Evolutionary conservation across 2,329 filamentous ascomycete genomes (phyloP).

Genomic region (Bipolaris oryzae): DNA sequence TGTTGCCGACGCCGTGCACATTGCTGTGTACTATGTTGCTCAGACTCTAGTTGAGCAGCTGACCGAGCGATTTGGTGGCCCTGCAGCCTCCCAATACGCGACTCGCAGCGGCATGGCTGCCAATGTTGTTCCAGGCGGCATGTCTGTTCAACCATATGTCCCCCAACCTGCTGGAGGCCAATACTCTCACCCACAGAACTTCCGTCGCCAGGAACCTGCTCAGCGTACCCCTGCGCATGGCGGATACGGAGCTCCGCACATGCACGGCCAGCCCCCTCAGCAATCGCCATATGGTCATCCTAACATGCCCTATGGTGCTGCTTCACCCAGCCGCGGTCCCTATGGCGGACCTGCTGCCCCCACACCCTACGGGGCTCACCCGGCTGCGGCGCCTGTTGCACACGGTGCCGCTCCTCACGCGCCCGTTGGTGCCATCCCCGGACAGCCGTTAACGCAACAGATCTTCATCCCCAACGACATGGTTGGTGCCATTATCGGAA

Average conservation of each 20-base stretch:
- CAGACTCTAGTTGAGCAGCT: constrained; percentile 98
- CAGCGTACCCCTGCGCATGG: constrained; percentile 77
- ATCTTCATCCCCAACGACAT: constrained; percentile 99
- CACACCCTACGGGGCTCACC: constrained; percentile 68
- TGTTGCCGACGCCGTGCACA: constrained; percentile 97
- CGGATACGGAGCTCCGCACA: constrained; percentile 69
- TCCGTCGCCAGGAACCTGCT: constrained; percentile 66
- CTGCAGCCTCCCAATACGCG: constrained; percentile 95
- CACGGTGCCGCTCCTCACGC: constrained; percentile 76
- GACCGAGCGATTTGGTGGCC: constrained; percentile 93
- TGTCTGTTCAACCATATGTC: constrained; percentile 98
- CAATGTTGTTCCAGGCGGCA: constrained; percentile 91
- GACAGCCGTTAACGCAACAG: constrained; percentile 88
- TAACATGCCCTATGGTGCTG: constrained; percentile 78
- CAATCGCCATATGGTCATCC: constrained; percentile 57
- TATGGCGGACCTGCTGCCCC: constrained; percentile 82
- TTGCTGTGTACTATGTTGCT: constrained; percentile 97
- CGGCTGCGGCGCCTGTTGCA: constrained; percentile 55
- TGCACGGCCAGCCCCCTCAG: constrained; percentile 67
- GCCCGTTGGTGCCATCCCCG: constrained; percentile 63
- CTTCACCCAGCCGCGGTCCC: constrained; percentile 70
- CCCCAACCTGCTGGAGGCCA: constrained; percentile 92
- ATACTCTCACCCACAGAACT: constrained; percentile 91
- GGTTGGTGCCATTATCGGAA: constrained; percentile 98
- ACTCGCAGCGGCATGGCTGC: constrained; percentile 92